Percentiles rank a stretch among this genome's conserved stretches.
Conservation (phyloP, 208 protist genomes). For the Acanthamoeba culbertsoni region DNA sequence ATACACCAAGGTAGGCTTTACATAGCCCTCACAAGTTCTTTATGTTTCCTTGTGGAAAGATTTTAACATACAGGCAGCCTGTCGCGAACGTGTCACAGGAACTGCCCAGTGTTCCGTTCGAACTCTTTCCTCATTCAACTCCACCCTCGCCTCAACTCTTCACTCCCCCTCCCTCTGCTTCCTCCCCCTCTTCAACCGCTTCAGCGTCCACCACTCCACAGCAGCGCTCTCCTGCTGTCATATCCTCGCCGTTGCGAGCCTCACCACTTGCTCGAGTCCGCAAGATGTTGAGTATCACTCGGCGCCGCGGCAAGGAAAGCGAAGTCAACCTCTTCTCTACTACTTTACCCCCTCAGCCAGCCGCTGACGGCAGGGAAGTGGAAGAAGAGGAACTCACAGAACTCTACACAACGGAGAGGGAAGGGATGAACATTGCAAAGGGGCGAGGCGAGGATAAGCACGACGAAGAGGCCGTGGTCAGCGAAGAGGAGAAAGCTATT, state of each 20-base stretch:
- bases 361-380: neutral
- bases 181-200: neutral
- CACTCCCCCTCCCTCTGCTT: neutral
- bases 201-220: neutral
- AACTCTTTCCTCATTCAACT: neutral
- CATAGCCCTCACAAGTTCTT: too few species aligned
- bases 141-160: neutral
- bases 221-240: neutral
- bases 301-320: neutral
- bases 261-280: neutral
- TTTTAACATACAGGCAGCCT: too few species aligned
- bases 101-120: constrained; percentile 11
- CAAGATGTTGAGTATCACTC: neutral
- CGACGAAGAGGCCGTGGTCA: neutral
- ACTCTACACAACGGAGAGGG: neutral
- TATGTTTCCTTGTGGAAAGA: too few species aligned
- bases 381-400: neutral
- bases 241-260: neutral
- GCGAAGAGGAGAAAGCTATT: neutral
- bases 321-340: neutral
- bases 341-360: neutral
- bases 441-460: too few species aligned
- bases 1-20: too few species aligned
- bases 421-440: neutral
- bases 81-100: neutral